Evolutionary conservation across 148 eudicot genomes (phyloP), one percentile per base, ranked within the genome.

Genomic region (Cornus controversa): DNA sequence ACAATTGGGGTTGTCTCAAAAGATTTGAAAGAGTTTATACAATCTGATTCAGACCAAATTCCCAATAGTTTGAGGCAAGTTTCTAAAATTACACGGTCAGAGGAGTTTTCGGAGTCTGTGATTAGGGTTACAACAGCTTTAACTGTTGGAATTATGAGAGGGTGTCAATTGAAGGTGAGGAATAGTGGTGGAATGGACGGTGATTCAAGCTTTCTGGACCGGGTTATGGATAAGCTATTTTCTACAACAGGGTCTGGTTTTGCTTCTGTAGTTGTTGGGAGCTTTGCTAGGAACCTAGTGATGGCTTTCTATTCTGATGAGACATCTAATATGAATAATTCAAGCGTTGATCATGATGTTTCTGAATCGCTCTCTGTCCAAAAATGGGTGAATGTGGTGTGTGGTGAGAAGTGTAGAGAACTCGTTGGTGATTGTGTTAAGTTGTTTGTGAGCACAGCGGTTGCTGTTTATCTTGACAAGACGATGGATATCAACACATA

Each of bases 241-340:
- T 86, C 94, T 9, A 70, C 82, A 0, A 82, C 92, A 66, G 99
- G 98, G 18, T 78, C 88, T 6, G 91, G 97, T 68, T 96, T 96
- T 78, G 97, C 92, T 64, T 93, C 97, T 16, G 90, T 87, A 13
- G 89, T 93, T 71, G 88, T 87, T 64, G 99, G 98, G 78, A 96
- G 92, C 77, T 91, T 96, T 31, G 95, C 97, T 6, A 86, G 83
- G 65, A 89, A 93, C 81, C 65, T 92, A 78, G 98, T 93, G 20
- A 31, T 84, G 76, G 95, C 85, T 5, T 72, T 85, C 28, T 95
- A 83, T 81, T 82, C 91, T 0, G 83, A 74, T 78, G 80, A 54
- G 26, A 71, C 62, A 16, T 28, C 26, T 29, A 28, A 47, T 65
- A 18, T 10, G 42, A 69, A 69, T 57, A 68, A 13, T 13, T 58